Percentiles rank a stretch among this genome's conserved stretches.
Conservation (phyloP, 768 basidiomycete genomes). For the Suillus occidentalis region DNA sequence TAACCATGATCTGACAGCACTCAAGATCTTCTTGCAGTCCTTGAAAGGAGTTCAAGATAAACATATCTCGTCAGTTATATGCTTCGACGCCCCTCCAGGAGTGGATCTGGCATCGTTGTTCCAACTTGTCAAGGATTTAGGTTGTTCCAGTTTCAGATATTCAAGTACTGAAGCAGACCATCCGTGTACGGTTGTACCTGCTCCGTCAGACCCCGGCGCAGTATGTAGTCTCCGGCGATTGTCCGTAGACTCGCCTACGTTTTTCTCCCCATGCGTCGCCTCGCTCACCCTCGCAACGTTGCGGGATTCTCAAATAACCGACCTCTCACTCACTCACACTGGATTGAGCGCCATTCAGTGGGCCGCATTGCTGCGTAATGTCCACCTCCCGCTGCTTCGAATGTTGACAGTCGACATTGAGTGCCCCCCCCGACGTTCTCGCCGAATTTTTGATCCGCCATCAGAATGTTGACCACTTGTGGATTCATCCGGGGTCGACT, state of each 20-base stretch:
- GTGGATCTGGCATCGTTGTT: neutral
- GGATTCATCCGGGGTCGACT: neutral
- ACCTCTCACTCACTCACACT: conserved; percentile 1
- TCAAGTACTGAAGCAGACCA: neutral
- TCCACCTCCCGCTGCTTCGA: neutral
- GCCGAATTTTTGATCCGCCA: neutral
- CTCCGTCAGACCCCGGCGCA: neutral
- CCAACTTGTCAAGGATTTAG: neutral
- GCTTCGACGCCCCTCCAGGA: neutral
- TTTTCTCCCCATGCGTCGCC: neutral
- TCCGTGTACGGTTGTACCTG: neutral
- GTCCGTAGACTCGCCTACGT: neutral
- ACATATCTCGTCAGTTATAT: neutral
- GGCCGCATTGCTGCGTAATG: neutral
- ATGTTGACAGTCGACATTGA: neutral
- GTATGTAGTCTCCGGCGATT: neutral
- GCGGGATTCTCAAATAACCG: neutral
- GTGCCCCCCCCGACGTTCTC: neutral
- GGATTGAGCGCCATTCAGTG: neutral
- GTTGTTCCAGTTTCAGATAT: neutral
- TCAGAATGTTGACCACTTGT: neutral
- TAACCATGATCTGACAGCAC: neutral
- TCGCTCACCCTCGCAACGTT: neutral
- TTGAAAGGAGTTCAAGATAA: neutral
- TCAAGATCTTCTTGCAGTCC: conserved; percentile 1